Percentiles rank a stretch among this genome's conserved stretches.
Evolutionary conservation across 805 yeast genomes (phyloP).

Genomic region (Zygosaccharomyces siamensis): DNA sequence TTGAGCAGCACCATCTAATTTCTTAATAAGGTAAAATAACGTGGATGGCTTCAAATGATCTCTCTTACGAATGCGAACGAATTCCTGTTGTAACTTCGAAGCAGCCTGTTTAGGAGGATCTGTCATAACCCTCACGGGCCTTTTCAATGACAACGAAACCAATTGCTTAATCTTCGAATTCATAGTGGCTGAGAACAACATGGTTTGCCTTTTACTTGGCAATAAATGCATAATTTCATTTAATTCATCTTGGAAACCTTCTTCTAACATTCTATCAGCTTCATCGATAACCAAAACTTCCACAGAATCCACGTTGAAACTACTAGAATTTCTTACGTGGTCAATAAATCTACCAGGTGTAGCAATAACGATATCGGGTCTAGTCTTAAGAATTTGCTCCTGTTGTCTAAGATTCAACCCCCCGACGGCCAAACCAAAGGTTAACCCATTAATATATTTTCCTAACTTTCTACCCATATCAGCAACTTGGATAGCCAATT

Average conservation of each 20-base stretch:
- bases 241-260: slow-evolving; percentile 94
- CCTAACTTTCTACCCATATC: slow-evolving; percentile 89
- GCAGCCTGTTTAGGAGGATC: slow-evolving; percentile 96
- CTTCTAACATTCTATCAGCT: slow-evolving; percentile 99
- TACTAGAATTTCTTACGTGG: slow-evolving; percentile 91
- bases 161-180: slow-evolving; percentile 85
- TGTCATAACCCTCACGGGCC: slow-evolving; percentile 92
- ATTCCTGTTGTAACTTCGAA: slow-evolving; percentile 83
- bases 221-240: slow-evolving; percentile 82
- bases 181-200: slow-evolving; percentile 97
- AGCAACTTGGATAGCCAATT: slow-evolving; percentile 90
- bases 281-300: slow-evolving; percentile 94
- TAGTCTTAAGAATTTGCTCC: slow-evolving; percentile 83
- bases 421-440: slow-evolving; percentile 97
- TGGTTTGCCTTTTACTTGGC: slow-evolving; percentile 89
- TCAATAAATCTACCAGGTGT: slow-evolving; percentile 99
- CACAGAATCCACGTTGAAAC: slow-evolving; percentile 83
- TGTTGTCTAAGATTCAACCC: slow-evolving; percentile 93
- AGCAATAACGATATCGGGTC: slow-evolving; percentile 96
- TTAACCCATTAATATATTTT: slow-evolving; percentile 64
- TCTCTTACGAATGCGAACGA: slow-evolving; percentile 89
- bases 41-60: slow-evolving; percentile 81
- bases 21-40: slow-evolving; percentile 62
- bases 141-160: slow-evolving; percentile 79
- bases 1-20: slow-evolving; percentile 56